A percentile compares a stretch with the other conserved stretches of the same genome.
Conservation (phyloP, 2,329 filamentous ascomycete species). For the Xylariaceae sp. region DNA sequence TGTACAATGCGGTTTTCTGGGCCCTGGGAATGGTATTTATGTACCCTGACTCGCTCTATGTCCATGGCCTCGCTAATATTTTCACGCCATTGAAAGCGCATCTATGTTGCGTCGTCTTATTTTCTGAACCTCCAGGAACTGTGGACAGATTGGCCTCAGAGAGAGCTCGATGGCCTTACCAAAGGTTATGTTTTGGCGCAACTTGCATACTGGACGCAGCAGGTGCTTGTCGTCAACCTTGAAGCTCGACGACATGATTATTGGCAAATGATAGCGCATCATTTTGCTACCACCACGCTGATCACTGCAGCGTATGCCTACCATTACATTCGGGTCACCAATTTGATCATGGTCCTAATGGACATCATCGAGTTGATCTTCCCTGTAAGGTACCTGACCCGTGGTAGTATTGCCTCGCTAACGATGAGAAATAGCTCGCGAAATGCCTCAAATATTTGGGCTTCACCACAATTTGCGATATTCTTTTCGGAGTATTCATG, state of each 20-base stretch:
- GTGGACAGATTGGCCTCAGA: constrained; percentile 79
- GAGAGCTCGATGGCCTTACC: constrained; percentile 66
- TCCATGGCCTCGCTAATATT: neutral
- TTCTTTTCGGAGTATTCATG: constrained; percentile 79
- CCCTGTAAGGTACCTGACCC: constrained; percentile 55
- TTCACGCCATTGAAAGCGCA: constrained; percentile 53
- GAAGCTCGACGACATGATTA: constrained; percentile 91
- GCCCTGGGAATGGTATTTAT: constrained; percentile 67
- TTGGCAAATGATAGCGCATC: constrained; percentile 90
- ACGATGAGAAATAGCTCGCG: constrained; percentile 55
- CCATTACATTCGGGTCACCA: constrained; percentile 78
- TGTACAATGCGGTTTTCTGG: constrained; percentile 81
- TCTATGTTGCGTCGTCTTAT: constrained; percentile 71
- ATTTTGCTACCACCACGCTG: constrained; percentile 77
- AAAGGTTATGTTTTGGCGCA: constrained; percentile 92
- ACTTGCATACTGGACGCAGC: constrained; percentile 87
- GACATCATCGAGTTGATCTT: constrained; percentile 85
- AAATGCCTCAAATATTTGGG: constrained; percentile 90
- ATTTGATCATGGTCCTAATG: constrained; percentile 84
- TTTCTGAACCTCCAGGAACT: constrained; percentile 71
- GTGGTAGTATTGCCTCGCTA: constrained; percentile 1
- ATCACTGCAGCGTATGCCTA: constrained; percentile 79
- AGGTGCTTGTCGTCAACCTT: constrained; percentile 87
- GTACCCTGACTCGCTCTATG: neutral
- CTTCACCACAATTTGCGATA: constrained; percentile 70